These are phyloP conservation scores for Venturia carpophila DNA, from an alignment of 2,329 filamentous ascomycete species.

Conservation along the genomic window DNA sequence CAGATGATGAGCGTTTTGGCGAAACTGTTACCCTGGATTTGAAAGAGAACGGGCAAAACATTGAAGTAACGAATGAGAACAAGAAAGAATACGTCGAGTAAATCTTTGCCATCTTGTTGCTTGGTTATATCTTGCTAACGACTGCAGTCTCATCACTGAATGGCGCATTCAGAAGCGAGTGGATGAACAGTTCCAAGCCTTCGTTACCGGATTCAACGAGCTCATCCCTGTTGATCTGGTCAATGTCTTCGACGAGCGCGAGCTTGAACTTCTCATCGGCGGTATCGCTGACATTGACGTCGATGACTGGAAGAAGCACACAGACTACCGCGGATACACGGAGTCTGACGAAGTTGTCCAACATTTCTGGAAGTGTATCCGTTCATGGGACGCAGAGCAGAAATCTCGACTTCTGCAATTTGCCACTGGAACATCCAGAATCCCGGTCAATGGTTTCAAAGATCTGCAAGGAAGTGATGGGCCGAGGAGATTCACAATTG, in stretches of 20 bases:
- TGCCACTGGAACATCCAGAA: slow-evolving; percentile 92
- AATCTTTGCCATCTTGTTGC: slow-evolving; percentile 27
- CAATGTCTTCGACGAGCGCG: slow-evolving; percentile 97
- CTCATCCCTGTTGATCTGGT: slow-evolving; percentile 93
- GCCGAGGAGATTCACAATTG: slow-evolving; percentile 90
- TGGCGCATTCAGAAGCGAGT: slow-evolving; percentile 99
- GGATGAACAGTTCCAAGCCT: slow-evolving; percentile 95
- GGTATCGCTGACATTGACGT: slow-evolving; percentile 99
- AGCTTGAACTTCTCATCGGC: slow-evolving; percentile 90
- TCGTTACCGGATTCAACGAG: slow-evolving; percentile 95
- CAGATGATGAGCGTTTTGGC: slow-evolving; percentile 94
- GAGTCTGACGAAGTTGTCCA: slow-evolving; percentile 96
- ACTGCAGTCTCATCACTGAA: slow-evolving; percentile 74
- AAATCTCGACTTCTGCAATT: slow-evolving; percentile 95
- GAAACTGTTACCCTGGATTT: slow-evolving; percentile 91
- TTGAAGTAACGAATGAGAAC: slow-evolving; percentile 96
- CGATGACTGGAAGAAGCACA: slow-evolving; percentile 99
- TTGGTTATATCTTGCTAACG: slow-evolving; percentile 19
- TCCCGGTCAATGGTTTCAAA: slow-evolving; percentile 98
- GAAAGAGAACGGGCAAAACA: slow-evolving; percentile 80
- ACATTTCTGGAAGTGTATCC: slow-evolving; percentile 97
- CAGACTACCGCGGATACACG: slow-evolving; percentile 96
- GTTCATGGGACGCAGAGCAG: slow-evolving; percentile 95
- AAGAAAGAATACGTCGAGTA: slow-evolving; percentile 97
- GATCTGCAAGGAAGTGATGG: slow-evolving; percentile 96